A percentile compares a stretch with the other conserved stretches of the same genome.
These are phyloP conservation scores for Escallonia herrerae DNA, from an alignment of 129 eudicot genomes.

Conservation along the genomic window DNA sequence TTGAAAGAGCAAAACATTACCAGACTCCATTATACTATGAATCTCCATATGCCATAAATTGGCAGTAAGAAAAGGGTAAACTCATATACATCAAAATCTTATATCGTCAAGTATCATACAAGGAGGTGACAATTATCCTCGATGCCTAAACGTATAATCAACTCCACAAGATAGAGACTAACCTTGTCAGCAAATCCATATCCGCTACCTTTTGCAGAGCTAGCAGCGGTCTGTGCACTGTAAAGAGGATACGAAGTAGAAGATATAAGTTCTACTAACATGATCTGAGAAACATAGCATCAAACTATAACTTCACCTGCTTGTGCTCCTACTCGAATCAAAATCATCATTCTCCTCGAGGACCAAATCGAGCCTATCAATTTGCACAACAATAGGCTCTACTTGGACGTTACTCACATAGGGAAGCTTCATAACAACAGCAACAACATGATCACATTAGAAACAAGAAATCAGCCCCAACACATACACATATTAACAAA, in stretches of 20 bases:
- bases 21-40: too few species aligned
- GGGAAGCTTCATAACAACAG: slow-evolving; percentile 63
- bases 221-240: slow-evolving; percentile 55
- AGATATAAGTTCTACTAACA: not conserved
- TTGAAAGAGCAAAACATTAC: too few species aligned
- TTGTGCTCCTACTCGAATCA: slow-evolving; percentile 47
- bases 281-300: not conserved
- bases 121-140: not conserved
- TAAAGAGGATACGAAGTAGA: slow-evolving; percentile 6
- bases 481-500: not conserved
- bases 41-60: too few species aligned
- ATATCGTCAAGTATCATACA: too few species aligned
- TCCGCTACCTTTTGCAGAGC: slow-evolving; percentile 69
- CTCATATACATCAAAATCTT: too few species aligned
- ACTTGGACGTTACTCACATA: slow-evolving; percentile 84
- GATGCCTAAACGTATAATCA: not conserved
- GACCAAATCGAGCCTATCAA: slow-evolving; percentile 88
- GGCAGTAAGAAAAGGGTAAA: too few species aligned
- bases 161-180: slow-evolving; percentile 13
- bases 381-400: slow-evolving; percentile 91
- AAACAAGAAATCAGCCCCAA: slow-evolving; percentile 3
- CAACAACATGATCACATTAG: slow-evolving; percentile 13
- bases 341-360: slow-evolving; percentile 84
- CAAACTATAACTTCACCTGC: slow-evolving; percentile 42
- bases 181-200: slow-evolving; percentile 99